A percentile compares a stretch with the other conserved stretches of the same genome.
These are phyloP conservation scores for Elsinoe batatas DNA, from an alignment of 2,329 filamentous ascomycete species.

Conservation along the genomic window DNA sequence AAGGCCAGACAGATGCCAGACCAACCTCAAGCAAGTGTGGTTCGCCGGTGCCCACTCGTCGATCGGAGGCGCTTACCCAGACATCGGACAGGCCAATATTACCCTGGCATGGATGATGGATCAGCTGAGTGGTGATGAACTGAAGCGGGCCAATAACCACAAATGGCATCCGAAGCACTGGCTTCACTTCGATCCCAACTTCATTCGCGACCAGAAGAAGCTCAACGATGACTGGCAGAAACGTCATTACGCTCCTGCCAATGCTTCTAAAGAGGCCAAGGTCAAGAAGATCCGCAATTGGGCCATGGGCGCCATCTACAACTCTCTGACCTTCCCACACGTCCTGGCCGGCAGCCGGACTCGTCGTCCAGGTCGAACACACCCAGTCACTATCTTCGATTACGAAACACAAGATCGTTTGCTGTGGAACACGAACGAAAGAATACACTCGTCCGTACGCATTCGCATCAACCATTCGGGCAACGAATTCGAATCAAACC, in stretches of 20 bases:
- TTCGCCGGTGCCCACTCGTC: slow-evolving; percentile 46
- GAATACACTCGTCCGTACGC: slow-evolving; percentile 28
- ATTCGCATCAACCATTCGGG: slow-evolving; percentile 27
- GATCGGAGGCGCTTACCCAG: slow-evolving; percentile 38
- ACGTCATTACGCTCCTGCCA: slow-evolving; percentile 17
- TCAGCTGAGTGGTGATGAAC: slow-evolving; percentile 25
- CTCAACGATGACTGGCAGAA: slow-evolving; percentile 20
- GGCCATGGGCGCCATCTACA: slow-evolving; percentile 27
- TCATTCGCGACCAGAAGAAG: slow-evolving; percentile 18
- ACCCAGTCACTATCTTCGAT: slow-evolving; percentile 23
- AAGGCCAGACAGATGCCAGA: slow-evolving; percentile 20
- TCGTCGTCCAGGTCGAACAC: slow-evolving; percentile 25
- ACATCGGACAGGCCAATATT: slow-evolving; percentile 28
- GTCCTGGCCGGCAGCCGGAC: slow-evolving; percentile 22
- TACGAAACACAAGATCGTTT: slow-evolving; percentile 15
- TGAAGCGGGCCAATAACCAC: background rate
- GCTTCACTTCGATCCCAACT: slow-evolving; percentile 29
- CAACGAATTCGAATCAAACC: slow-evolving; percentile 22
- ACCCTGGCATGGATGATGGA: slow-evolving; percentile 36
- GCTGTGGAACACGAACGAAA: slow-evolving; percentile 26
- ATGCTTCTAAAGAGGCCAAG: slow-evolving; percentile 12
- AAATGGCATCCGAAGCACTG: slow-evolving; percentile 19
- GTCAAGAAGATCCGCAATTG: slow-evolving; percentile 19
- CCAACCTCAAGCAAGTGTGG: slow-evolving; percentile 44
- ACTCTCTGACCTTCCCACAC: slow-evolving; percentile 27